Evolutionary conservation across 108 stramenopile genomes (phyloP).

Genomic region (Stephanodiscus minutulus): DNA sequence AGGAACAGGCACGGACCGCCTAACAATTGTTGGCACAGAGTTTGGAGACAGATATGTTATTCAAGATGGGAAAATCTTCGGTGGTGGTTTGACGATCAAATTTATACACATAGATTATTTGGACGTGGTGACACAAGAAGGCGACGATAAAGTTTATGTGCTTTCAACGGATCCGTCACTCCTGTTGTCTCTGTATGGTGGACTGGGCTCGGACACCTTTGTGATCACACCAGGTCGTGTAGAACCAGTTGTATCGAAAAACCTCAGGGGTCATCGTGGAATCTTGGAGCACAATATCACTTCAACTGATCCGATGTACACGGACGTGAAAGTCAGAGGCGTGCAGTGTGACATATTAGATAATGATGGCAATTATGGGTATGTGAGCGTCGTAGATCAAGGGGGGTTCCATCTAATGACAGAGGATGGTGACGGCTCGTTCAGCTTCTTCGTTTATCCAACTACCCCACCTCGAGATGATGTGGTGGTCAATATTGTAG

Average conservation of each 20-base stretch:
- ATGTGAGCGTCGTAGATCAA: conserved; percentile 32
- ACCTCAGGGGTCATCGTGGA: conserved; percentile 44
- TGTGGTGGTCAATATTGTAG: conserved; percentile 30
- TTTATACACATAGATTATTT: conserved; percentile 38
- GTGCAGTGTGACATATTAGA: conserved; percentile 41
- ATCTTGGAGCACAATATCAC: conserved; percentile 39
- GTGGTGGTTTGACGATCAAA: conserved; percentile 37
- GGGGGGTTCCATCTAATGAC: conserved; percentile 39
- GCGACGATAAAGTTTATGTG: conserved; percentile 39
- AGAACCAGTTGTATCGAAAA: conserved; percentile 41
- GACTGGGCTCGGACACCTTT: conserved; percentile 37
- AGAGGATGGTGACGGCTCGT: conserved; percentile 35
- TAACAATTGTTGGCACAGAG: conserved; percentile 43
- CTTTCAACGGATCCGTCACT: conserved; percentile 39
- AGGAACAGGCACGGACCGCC: conserved; percentile 31
- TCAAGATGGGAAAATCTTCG: conserved; percentile 38
- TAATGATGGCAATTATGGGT: conserved; percentile 43
- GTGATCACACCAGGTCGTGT: conserved; percentile 31
- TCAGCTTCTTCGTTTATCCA: conserved; percentile 43
- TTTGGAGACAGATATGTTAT: conserved; percentile 42
- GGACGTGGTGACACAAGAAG: conserved; percentile 38
- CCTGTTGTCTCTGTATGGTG: conserved; percentile 28
- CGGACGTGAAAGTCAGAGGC: conserved; percentile 28
- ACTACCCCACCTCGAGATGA: conserved; percentile 29
- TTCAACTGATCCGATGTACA: conserved; percentile 27